Evolutionary conservation across 208 protist genomes (phyloP), one percentile per base, ranked within the genome.

Genomic region (Trypanosoma conorhini): DNA sequence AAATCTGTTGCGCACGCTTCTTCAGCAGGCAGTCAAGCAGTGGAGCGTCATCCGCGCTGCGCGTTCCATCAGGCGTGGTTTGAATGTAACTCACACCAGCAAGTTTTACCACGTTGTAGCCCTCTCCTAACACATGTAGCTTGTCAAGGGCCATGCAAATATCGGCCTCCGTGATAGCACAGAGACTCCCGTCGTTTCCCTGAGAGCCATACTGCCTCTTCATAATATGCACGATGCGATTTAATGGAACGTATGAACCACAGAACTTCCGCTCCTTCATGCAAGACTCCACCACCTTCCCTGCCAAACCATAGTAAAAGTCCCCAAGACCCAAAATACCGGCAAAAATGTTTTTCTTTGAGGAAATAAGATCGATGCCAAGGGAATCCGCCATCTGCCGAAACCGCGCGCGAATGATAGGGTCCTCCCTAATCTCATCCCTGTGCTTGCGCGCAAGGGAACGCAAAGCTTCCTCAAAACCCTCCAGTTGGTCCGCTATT

Each of bases 301-400:
- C 74, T 0, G 88, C 91, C 5, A 96, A 87, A 28, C 83, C 76
- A 65, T 94, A 94, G 76, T 94, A 94, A 68, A 94, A 94, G 73
- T 96, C 82, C 42, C 88, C 91, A 33, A 96, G 80, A 8, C 88
- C 88, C 9, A 96, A 72, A 17, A 80, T 74, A 19, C 81, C 86
- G 12, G 91, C 72, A 64, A 96, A 96, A 5, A 94, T 78, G 71
- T 94, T 96, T 68, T 91, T 91, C 72, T 89, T 91, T 28, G 88
- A 94, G 2, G 88, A 94, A 48, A 96, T 86, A 10, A 96, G 73
- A 60, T 96, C 91, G 17, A 96, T 81, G 30, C 88, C 88, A 28
- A 96, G 82, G 15, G 87, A 93, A 81, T 96, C 91, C 1, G 91
- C 88, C 5, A 96, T 70, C 74, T 96, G 91, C 5, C 88, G 85